Percentiles rank a stretch among this genome's conserved stretches.
Evolutionary conservation across 139 green algal species (phyloP).

Genomic region (Spirogloea muscicola): DNA sequence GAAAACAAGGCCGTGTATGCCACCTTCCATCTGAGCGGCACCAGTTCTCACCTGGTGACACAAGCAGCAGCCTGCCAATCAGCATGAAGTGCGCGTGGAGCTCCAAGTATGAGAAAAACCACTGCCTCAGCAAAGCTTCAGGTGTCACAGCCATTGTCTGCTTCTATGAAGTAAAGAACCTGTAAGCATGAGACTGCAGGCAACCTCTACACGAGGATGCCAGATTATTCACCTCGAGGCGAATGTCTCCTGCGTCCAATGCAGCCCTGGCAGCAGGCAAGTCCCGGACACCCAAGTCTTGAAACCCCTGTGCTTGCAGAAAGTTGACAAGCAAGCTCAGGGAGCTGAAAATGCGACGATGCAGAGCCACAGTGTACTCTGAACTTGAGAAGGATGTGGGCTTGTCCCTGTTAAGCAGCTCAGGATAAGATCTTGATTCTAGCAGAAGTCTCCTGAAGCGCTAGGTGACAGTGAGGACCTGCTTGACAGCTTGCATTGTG

Average conservation of each 20-base stretch:
- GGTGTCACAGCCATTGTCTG: not conserved
- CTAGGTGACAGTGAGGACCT: too few relatives aligned
- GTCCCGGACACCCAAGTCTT: slow-evolving; percentile 75
- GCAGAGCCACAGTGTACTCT: too few relatives aligned
- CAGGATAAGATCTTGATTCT: too few relatives aligned
- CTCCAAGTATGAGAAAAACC: not conserved
- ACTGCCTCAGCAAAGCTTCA: not conserved
- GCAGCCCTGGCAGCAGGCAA: slow-evolving; percentile 54
- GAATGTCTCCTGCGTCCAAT: slow-evolving; percentile 65
- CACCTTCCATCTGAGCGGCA: slow-evolving; percentile 80
- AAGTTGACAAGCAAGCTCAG: too few relatives aligned
- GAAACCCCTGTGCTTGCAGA: too few relatives aligned
- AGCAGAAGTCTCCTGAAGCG: too few relatives aligned
- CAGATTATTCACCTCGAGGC: slow-evolving; percentile 17
- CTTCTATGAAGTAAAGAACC: not conserved
- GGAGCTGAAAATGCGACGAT: too few relatives aligned
- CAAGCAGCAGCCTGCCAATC: not conserved
- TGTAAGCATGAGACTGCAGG: not conserved
- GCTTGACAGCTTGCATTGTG: slow-evolving; percentile 81
- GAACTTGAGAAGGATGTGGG: too few relatives aligned
- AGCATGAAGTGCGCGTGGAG: not conserved
- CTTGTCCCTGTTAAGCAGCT: too few relatives aligned
- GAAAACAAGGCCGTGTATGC: slow-evolving; percentile 89
- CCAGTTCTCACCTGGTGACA: slow-evolving; percentile 70
- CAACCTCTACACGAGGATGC: not conserved